Evolutionary conservation across 768 basidiomycete species (phyloP), one percentile per base, ranked within the genome.

Genomic region (Tricholoma furcatifolium): DNA sequence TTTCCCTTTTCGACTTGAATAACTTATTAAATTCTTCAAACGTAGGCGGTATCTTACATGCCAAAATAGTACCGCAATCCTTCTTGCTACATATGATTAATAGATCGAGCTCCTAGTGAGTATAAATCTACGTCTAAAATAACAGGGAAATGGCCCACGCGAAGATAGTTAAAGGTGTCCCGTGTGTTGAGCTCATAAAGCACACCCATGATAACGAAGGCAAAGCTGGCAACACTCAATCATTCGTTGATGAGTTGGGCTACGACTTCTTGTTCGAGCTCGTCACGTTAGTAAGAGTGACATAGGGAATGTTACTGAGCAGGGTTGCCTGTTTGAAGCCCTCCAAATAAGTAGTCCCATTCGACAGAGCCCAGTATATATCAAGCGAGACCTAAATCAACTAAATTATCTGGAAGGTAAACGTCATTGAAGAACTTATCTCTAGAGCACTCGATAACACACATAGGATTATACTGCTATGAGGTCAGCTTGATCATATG

Each of bases 311-410:
- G 32, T 63, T 69, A 40, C 65, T 67, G 23, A 69, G 54, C 43
- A 62, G 60, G 14, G 64, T 50, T 7, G 68, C 62, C 44, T 59
- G 56, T 40, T 51, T 65, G 51, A 70, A 67, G 53, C 70, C 67
- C 43, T 65, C 61, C 21, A 61, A 62, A 31, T 69, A 68, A n/a
- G 56, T 57, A 20, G 46, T 67, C 43, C 68, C 69, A 42, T 67
- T 56, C 2, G 24, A 14, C 18, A 57, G 52, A 32, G 60, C 47
- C 23, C 62, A 61, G 42, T 65, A 53, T 34, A 72, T 53, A 54
- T 72, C 70, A 30, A 69, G 50, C 14, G 65, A n/a, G n/a, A n/a
- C n/a, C n/a, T n/a, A n/a, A n/a, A n/a, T n/a, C n/a, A n/a, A n/a
- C n/a, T n/a, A n/a, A n/a, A n/a, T n/a, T n/a, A n/a, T n/a, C n/a